phyloP scores from a whole-genome alignment of 495 filamentous ascomycete genomes.

The Daldinia childiae region DNA sequence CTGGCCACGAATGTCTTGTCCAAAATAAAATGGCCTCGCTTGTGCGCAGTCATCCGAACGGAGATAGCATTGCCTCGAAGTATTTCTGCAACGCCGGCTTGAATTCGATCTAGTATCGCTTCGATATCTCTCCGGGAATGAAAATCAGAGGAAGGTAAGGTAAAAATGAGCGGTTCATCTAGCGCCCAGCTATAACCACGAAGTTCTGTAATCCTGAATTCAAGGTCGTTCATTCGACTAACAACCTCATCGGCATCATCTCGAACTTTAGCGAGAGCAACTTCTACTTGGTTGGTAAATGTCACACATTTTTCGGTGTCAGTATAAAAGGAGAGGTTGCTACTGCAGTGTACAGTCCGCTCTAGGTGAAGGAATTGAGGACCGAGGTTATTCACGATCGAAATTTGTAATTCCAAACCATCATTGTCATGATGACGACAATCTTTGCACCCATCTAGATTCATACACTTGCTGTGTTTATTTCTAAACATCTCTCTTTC shows the following conservation, averaged over 20 bases:
- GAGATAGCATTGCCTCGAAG: constrained; percentile 55
- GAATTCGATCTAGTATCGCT: constrained; percentile 56
- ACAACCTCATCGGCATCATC: constrained; percentile 49
- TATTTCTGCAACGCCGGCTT: constrained; percentile 57
- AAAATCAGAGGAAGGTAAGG: constrained; percentile 44
- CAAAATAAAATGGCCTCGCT: constrained; percentile 57
- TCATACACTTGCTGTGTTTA: constrained; percentile 40
- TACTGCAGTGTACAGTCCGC: constrained; percentile 50
- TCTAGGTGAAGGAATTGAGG: constrained; percentile 48
- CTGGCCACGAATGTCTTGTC: constrained; percentile 58
- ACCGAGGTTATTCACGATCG: constrained; percentile 55
- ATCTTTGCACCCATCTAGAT: constrained; percentile 35
- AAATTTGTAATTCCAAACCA: constrained; percentile 51
- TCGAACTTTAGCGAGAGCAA: constrained; percentile 40
- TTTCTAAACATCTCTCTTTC: constrained; percentile 49
- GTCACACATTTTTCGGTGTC: constrained; percentile 47
- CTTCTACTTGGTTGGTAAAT: constrained; percentile 49
- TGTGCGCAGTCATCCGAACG: constrained; percentile 54
- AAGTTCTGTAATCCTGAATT: constrained; percentile 54
- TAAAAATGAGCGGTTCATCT: constrained; percentile 51
- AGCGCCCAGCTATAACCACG: constrained; percentile 53
- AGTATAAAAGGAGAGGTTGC: constrained; percentile 51
- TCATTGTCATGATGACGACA: constrained; percentile 49
- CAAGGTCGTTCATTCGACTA: constrained; percentile 52
- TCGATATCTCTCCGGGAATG: constrained; percentile 52